These are phyloP conservation scores for Ophiostoma montium DNA, from an alignment of 2,329 filamentous ascomycete genomes.

Conservation along the genomic window DNA sequence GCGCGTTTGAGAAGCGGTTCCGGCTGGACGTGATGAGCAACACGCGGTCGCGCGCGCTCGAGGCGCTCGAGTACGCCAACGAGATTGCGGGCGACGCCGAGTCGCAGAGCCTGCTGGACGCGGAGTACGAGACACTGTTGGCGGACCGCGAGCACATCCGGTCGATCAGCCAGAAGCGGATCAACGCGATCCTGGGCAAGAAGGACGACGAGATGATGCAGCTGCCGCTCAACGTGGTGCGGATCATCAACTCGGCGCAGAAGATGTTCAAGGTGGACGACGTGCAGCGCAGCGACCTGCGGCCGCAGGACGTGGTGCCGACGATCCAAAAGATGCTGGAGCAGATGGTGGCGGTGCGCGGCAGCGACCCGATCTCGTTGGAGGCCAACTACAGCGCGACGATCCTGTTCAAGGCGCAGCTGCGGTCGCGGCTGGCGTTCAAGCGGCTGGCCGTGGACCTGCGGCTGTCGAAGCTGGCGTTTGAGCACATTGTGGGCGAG, in stretches of 20 bases:
- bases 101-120: constrained; percentile 73
- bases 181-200: constrained; percentile 23
- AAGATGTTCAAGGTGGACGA: constrained; percentile 84
- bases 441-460: constrained; percentile 81
- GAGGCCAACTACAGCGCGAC: constrained; percentile 86
- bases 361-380: constrained; percentile 62
- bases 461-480: constrained; percentile 76
- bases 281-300: constrained; percentile 72
- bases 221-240: constrained; percentile 77
- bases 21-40: constrained; percentile 74
- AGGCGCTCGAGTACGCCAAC: constrained; percentile 72
- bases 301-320: constrained; percentile 75
- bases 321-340: constrained; percentile 62
- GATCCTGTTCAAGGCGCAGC: constrained; percentile 78
- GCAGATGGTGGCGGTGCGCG: constrained; percentile 73
- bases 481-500: constrained; percentile 84
- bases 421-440: constrained; percentile 82
- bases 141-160: constrained; percentile 66
- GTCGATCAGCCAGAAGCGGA: constrained; percentile 38
- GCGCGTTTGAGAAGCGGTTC: constrained; percentile 67
- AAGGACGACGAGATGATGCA: constrained; percentile 79
- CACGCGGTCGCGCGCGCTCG: constrained; percentile 41
- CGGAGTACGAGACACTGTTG: constrained; percentile 68
- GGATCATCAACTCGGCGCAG: constrained; percentile 82
- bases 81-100: constrained; percentile 80